Percentiles rank a stretch among this genome's conserved stretches.
Conservation (phyloP, 2,329 filamentous ascomycete species). For the Exophiala calicioides region DNA sequence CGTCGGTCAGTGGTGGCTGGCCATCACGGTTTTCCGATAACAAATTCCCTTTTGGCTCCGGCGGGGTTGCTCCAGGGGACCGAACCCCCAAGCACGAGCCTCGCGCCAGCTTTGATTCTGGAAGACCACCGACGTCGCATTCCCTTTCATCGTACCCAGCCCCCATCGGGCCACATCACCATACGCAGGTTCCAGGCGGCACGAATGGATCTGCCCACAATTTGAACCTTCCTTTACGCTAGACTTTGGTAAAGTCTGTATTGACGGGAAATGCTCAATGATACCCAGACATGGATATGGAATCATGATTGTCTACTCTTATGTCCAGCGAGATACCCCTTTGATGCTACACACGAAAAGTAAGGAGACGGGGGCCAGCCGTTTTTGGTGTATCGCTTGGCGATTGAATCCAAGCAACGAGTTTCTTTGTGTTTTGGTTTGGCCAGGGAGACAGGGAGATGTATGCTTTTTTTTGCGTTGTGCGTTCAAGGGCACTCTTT, state of each 20-base stretch:
- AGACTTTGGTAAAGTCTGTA: conserved; percentile 26
- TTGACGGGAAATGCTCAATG: conserved; percentile 25
- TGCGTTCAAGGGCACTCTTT: conserved; percentile 20
- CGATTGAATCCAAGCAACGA: conserved; percentile 14
- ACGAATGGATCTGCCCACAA: conserved; percentile 27
- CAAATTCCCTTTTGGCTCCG: conserved; percentile 63
- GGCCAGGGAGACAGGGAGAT: conserved; percentile 2
- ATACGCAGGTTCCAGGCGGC: conserved; percentile 20
- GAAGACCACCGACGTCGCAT: conserved; percentile 90
- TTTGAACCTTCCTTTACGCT: conserved; percentile 32
- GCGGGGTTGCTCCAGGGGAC: conserved; percentile 63
- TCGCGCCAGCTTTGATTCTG: conserved; percentile 85
- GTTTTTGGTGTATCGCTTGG: conserved; percentile 19
- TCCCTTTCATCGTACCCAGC: conserved; percentile 94
- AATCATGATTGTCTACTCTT: conserved; percentile 31
- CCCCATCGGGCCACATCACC: conserved; percentile 75
- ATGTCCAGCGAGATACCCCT: conserved; percentile 33
- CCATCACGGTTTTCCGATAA: conserved; percentile 58
- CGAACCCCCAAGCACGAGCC: conserved; percentile 79
- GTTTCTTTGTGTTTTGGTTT: conserved; percentile 8
- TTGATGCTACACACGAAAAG: conserved; percentile 29
- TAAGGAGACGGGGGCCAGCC: conserved; percentile 10
- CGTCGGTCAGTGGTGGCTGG: conserved; percentile 61
- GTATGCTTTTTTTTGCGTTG: conserved; percentile 1
- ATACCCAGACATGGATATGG: conserved; percentile 31